Percentiles rank a stretch among this genome's conserved stretches.
These are phyloP conservation scores for Aspergillus asperescens DNA, from an alignment of 495 filamentous ascomycete genomes.

Conservation along the genomic window DNA sequence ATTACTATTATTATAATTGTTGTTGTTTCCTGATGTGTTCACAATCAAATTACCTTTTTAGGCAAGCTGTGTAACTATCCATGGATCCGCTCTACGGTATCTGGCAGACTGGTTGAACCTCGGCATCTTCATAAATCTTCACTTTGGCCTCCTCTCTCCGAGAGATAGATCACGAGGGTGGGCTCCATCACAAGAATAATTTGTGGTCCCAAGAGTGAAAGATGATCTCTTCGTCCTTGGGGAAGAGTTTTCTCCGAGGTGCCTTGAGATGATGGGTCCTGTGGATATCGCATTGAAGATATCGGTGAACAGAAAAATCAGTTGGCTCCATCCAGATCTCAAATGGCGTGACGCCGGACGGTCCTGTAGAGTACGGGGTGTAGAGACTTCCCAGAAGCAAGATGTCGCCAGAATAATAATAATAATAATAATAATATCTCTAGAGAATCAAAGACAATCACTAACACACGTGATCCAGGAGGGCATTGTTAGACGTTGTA, in stretches of 20 bases:
- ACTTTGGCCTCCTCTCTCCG: not conserved
- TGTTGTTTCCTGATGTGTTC: not conserved
- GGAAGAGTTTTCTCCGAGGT: not conserved
- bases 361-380: too few relatives aligned
- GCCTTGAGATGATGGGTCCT: not conserved
- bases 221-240: not conserved
- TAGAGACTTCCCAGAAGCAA: too few relatives aligned
- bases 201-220: not conserved
- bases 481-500: too few relatives aligned
- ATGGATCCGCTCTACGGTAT: not conserved
- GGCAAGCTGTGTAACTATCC: constrained; percentile 21
- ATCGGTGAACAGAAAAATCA: constrained; percentile 14
- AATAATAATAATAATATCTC: too few relatives aligned
- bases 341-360: constrained; percentile 4
- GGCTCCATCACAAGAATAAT: not conserved
- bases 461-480: too few relatives aligned
- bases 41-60: constrained; percentile 2
- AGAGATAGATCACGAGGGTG: not conserved
- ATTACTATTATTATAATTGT: not conserved
- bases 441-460: too few relatives aligned
- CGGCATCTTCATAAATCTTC: constrained; percentile 1
- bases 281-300: constrained; percentile 11
- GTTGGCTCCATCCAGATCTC: not conserved
- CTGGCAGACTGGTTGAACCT: constrained; percentile 1
- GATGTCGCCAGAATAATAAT: too few relatives aligned